Conservation (phyloP, 1,284 basidiomycete genomes). For the Pseudozyma tsukubaensis region DNA sequence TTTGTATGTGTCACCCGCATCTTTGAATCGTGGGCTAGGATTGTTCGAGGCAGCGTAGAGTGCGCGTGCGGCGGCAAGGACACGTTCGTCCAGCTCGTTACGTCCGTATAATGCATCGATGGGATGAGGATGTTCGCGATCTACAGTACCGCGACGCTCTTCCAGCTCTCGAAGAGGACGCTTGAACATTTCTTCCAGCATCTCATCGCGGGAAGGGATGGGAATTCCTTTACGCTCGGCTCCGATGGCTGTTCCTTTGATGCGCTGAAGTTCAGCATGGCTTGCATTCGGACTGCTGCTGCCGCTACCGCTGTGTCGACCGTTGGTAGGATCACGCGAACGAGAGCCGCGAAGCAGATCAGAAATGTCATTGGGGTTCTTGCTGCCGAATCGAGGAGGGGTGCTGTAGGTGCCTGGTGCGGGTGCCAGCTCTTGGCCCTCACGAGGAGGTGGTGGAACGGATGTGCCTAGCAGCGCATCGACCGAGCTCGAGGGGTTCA, state of each 20-base stretch:
- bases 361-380: conserved; percentile 57
- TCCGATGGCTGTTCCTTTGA: conserved; percentile 47
- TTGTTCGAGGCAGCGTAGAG: conserved; percentile 30
- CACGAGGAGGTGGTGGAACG: conserved; percentile 53
- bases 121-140: conserved; percentile 57
- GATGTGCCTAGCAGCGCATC: conserved; percentile 59
- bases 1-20: conserved; percentile 18
- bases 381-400: conserved; percentile 25
- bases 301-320: conserved; percentile 5
- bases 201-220: conserved; percentile 48
- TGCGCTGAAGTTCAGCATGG: conserved; percentile 41
- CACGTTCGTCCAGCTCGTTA: conserved; percentile 60
- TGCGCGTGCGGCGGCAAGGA: conserved; percentile 52
- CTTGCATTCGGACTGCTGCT: conserved; percentile 4
- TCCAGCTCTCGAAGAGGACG: conserved; percentile 44
- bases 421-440: conserved; percentile 17
- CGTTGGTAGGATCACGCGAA: conserved; percentile 15
- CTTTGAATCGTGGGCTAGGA: conserved; percentile 1
- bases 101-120: conserved; percentile 56
- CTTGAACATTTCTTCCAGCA: conserved; percentile 54
- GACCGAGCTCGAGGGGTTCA: conserved; percentile 57
- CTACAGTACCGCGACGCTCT: conserved; percentile 28
- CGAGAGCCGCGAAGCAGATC: conserved; percentile 43
- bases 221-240: conserved; percentile 43
- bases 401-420: conserved; percentile 21